Conservation (phyloP, 73 alveolate species). For the Stentor roeselii region DNA sequence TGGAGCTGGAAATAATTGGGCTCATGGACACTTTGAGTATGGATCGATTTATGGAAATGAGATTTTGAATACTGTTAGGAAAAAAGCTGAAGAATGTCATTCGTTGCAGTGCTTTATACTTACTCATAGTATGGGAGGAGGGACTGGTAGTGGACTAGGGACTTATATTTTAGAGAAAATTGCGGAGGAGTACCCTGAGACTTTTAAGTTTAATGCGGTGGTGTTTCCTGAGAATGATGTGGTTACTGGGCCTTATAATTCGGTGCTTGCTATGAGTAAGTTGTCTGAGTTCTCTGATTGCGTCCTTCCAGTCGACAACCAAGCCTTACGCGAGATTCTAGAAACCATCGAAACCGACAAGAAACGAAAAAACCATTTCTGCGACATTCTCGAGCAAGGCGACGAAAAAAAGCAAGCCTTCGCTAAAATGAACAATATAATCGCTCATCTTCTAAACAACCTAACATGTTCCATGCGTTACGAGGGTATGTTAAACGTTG, state of each 20-base stretch:
- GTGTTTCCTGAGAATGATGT: slow-evolving; percentile 99
- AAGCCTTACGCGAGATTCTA: slow-evolving; percentile 67
- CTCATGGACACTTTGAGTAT: slow-evolving; percentile 92
- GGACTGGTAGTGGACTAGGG: slow-evolving; percentile 99
- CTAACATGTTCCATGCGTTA: slow-evolving; percentile 99
- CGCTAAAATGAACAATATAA: slow-evolving; percentile 92
- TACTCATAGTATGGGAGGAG: slow-evolving; percentile 99
- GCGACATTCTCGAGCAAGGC: slow-evolving; percentile 35
- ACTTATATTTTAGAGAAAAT: slow-evolving; percentile 78
- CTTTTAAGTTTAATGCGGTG: slow-evolving; percentile 92
- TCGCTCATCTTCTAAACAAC: slow-evolving; percentile 94
- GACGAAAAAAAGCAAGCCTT: slow-evolving; percentile 78
- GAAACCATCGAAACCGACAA: slow-evolving; percentile 33
- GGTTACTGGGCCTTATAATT: slow-evolving; percentile 98
- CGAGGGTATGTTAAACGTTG: slow-evolving; percentile 98
- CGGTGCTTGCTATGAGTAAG: slow-evolving; percentile 90
- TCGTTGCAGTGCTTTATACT: slow-evolving; percentile 95
- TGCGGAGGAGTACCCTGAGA: slow-evolving; percentile 53
- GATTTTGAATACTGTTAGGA: slow-evolving; percentile 89
- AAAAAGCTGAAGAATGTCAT: slow-evolving; percentile 97
- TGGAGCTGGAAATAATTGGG: slow-evolving; percentile 99
- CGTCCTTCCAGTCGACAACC: slow-evolving; percentile 76
- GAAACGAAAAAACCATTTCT: slow-evolving; percentile 52
- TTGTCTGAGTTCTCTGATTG: slow-evolving; percentile 80
- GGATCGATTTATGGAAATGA: slow-evolving; percentile 83